Evolutionary conservation across 306 rosid genomes (phyloP).

Genomic region (Begonia fuchsioides): DNA sequence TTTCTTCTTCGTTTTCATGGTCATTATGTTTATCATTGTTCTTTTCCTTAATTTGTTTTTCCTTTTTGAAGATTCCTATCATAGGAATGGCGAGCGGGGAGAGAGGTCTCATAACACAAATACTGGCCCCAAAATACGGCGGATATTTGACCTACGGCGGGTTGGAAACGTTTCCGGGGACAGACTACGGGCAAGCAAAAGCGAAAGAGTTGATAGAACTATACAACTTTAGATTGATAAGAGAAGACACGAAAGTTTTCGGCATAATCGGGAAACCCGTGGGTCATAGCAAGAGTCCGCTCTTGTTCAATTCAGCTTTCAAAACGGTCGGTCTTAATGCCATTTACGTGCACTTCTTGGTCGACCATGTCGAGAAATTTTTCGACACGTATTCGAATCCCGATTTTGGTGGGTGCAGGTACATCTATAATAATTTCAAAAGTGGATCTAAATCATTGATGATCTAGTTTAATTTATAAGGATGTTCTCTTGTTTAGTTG

Average conservation of each 20-base stretch:
- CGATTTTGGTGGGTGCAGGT: conserved; percentile 39
- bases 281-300: conserved; percentile 41
- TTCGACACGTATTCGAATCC: conserved; percentile 22
- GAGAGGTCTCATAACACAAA: conserved; percentile 25
- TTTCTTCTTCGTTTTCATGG: not conserved
- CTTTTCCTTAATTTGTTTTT: not conserved
- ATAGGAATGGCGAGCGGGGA: conserved; percentile 31
- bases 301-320: conserved; percentile 31
- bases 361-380: conserved; percentile 28
- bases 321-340: conserved; percentile 24
- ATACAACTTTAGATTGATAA: conserved; percentile 30
- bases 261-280: conserved; percentile 39
- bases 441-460: no score
- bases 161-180: conserved; percentile 17
- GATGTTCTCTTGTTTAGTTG: conserved; percentile 16
- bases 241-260: conserved; percentile 26
- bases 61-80: conserved; percentile 19
- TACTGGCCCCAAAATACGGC: conserved; percentile 32
- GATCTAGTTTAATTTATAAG: no score
- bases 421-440: not conserved
- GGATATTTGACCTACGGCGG: conserved; percentile 32
- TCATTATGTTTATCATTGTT: not conserved
- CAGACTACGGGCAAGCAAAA: conserved; percentile 30
- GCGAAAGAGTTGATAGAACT: conserved; percentile 21
- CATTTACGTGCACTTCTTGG: conserved; percentile 31